These are phyloP conservation scores for Pleurotus ostreatus DNA, from an alignment of 768 basidiomycete species.

Conservation along the genomic window DNA sequence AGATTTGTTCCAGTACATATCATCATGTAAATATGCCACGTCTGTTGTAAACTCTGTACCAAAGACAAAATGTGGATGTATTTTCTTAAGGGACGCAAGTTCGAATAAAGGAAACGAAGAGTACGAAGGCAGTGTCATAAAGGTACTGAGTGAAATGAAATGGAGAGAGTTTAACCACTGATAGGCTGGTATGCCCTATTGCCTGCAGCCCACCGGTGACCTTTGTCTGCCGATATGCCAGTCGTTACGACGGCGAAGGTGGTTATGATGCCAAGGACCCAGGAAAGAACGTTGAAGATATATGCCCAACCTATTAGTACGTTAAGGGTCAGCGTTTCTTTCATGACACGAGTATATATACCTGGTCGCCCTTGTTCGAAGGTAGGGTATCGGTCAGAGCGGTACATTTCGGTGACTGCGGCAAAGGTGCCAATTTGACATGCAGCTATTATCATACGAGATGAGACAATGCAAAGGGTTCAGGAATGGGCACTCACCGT, in stretches of 20 bases:
- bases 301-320: conserved; percentile 52
- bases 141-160: background rate
- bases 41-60: background rate
- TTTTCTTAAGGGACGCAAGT: too few species aligned
- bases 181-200: conserved; percentile 59
- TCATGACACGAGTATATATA: conserved; percentile 16
- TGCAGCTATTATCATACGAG: conserved; percentile 31
- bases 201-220: conserved; percentile 74
- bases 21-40: background rate
- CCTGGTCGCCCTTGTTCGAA: conserved; percentile 62
- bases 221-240: conserved; percentile 57
- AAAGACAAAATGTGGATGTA: too few species aligned
- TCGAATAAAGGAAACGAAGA: background rate
- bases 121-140: background rate
- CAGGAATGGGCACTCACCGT: conserved; percentile 35
- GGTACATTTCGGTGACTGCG: conserved; percentile 60
- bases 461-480: background rate
- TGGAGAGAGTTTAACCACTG: conserved; percentile 4
- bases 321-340: conserved; percentile 13
- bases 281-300: conserved; percentile 54
- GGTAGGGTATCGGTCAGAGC: conserved; percentile 35
- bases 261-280: conserved; percentile 53
- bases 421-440: conserved; percentile 60
- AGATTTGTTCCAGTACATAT: conserved; percentile 6
- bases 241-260: conserved; percentile 53